Evolutionary conservation across 78 protist species (phyloP), one percentile per base, ranked within the genome.

Genomic region (Dictyostelium brefeldianum): DNA sequence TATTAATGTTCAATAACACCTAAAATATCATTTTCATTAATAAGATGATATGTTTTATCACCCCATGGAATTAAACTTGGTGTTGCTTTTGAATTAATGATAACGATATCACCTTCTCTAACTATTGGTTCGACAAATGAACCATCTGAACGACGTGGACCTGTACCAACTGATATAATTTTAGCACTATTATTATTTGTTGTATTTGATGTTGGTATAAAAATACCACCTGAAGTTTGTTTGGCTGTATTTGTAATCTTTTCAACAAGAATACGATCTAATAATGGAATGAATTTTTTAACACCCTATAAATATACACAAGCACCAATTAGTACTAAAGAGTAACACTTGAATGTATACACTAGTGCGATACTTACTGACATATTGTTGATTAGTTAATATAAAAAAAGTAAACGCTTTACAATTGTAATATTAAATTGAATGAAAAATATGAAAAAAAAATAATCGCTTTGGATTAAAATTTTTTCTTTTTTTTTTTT

Each of bases 91-190:
- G 93, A 70, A 43, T 47, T 22, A 29, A 87, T 51, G 25, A 87
- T 25, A 48, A 87, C 67, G 4, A 56, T 50, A 57, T 87, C 93
- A 87, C 93, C 93, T 25, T 36, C 79, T 51, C 36, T 77, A 9
- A 87, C 93, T 4, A 87, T 31, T 43, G 84, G 81, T 17, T 67
- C 85, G 31, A 80, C 29, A 62, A 87, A 87, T 47, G 93, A 51
- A 47, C 93, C 93, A 51, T 87, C 93, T 31, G 69, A 41, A 47
- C 53, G 77, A 17, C 50, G 59, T 20, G 70, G 17, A 53, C 93
- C 93, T 29, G 93, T 87, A 51, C 93, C 93, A 77, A 87, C 84
- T 27, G 93, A 22, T 29, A 87, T 64, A 7, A 87, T 70, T 62
- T 70, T 80, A 36, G 93, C 93, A 17, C 51, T 50, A 43, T 77